A percentile compares a stretch with the other conserved stretches of the same genome.
phyloP scores from a whole-genome alignment of 225 moss, liverwort and hornwort genomes.

The Antitrichia curtipendula region DNA sequence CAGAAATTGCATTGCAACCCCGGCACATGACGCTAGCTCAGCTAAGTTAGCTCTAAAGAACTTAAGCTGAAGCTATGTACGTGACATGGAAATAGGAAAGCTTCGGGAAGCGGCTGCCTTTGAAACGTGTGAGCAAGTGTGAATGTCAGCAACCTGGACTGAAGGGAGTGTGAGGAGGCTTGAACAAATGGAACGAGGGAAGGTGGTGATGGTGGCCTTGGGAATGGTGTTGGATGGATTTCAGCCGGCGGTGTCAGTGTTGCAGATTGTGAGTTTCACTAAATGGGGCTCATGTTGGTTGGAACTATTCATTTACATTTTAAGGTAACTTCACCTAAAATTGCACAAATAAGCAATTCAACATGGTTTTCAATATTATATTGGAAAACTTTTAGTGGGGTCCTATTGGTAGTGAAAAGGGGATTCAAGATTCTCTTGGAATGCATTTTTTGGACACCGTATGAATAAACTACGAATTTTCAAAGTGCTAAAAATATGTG shows the following conservation, averaged over 20 bases:
- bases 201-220: background rate
- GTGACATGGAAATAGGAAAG: background rate
- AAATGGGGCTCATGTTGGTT: background rate
- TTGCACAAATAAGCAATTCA: too few relatives aligned
- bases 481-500: too few relatives aligned
- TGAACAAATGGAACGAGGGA: background rate
- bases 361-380: too few relatives aligned
- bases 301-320: too few relatives aligned
- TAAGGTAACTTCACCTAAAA: too few relatives aligned
- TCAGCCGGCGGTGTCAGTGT: background rate
- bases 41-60: background rate
- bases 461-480: too few relatives aligned
- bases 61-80: background rate
- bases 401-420: too few relatives aligned
- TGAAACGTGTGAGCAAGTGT: background rate
- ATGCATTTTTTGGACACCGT: too few relatives aligned
- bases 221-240: background rate
- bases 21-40: background rate
- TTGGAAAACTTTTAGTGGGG: too few relatives aligned
- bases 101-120: background rate
- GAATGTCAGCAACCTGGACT: background rate
- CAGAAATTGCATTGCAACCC: background rate
- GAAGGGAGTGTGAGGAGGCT: background rate
- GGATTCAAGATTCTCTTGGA: too few relatives aligned
- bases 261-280: background rate